Base-by-base conservation (phyloP, 228 moss, liverwort and hornwort species). In the Sphagnum magellanicum region DNA sequence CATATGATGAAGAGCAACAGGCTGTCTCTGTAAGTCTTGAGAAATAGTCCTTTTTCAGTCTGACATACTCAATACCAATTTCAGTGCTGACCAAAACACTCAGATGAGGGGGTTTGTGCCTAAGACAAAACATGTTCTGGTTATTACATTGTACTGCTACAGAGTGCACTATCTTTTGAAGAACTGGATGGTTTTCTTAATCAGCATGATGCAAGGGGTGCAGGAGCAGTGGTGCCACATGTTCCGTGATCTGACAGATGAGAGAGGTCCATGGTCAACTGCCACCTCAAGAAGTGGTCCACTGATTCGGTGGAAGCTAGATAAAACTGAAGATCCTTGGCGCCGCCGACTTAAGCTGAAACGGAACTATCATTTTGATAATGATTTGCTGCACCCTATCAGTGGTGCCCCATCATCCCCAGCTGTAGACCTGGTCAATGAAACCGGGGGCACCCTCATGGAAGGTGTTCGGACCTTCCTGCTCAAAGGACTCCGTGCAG, bases 161-260 rank as follows among this genome's bases (percentile, higher is more conserved):
- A 32, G 32, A 3, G 32, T 32, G 32, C 32, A 32, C 32, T 32
- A 32, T 32, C 32, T 32, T 32, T 32, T 32, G 32, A 32, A 32
- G 32, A 32, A 32, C 32, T 32, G 32, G 32, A 32, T 32, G 32
- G 32, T 32, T 32, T 32, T 32, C 32, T 32, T 32, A 32, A 32
- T 32, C 3, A 32, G 32, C 32, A 32, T 32, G 32, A 32, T 32
- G 32, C 32, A 32, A 32, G 32, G 32, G 32, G 32, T 12, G 46
- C 87, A 91, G 91, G 91, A 89, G 63, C 89, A 87, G 32, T 91
- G 91, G 91, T 91, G 89, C 72, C 91, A 91, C 81, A 76, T 91
- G 77, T 89, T 89, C 53, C 91, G 89, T 63, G 82, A 87, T 69
- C 80, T 89, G 77, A 84, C 87, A 68, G 89, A 91, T 74, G 91